phyloP scores from a whole-genome alignment of 1,284 basidiomycete genomes.

The Pseudozyma sp. region DNA sequence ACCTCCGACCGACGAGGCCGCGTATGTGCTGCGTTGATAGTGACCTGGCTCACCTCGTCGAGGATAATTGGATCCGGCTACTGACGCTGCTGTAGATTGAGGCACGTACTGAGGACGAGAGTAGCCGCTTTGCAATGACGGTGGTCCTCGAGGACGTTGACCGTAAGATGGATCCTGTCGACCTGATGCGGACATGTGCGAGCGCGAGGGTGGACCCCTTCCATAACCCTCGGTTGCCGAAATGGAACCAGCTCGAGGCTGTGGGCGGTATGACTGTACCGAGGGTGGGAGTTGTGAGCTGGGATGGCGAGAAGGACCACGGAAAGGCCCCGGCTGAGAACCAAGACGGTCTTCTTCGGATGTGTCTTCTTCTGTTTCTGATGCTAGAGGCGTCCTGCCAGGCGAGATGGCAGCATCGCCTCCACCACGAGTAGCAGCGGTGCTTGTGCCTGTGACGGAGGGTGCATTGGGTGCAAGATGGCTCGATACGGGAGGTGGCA shows the following conservation, averaged over 20 bases:
- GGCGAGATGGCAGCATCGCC: constrained; percentile 24
- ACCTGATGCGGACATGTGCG: constrained; percentile 20
- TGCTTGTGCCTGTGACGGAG: constrained; percentile 45
- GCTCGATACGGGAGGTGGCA: constrained; percentile 12
- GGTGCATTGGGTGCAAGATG: constrained; percentile 39
- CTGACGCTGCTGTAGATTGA: constrained; percentile 37
- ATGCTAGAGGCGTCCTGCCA: constrained; percentile 33
- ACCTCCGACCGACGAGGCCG: constrained; percentile 60
- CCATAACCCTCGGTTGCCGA: constrained; percentile 34
- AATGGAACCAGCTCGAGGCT: constrained; percentile 35
- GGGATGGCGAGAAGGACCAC: constrained; percentile 19
- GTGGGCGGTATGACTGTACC: constrained; percentile 30
- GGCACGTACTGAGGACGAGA: constrained; percentile 29
- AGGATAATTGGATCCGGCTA: constrained; percentile 39
- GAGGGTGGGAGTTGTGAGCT: constrained; percentile 25
- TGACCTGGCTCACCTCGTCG: constrained; percentile 25
- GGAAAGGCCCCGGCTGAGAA: constrained; percentile 29
- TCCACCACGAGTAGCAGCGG: constrained; percentile 47
- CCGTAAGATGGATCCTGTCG: constrained; percentile 12
- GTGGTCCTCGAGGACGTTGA: constrained; percentile 28
- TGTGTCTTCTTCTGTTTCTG: constrained; percentile 36
- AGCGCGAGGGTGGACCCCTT: constrained; percentile 33
- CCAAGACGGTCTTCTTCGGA: constrained; percentile 38
- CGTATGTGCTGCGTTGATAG: constrained; percentile 46
- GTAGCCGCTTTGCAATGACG: constrained; percentile 32